Evolutionary conservation across 495 filamentous ascomycete species (phyloP).

Genomic region (Trichoderma virens): DNA sequence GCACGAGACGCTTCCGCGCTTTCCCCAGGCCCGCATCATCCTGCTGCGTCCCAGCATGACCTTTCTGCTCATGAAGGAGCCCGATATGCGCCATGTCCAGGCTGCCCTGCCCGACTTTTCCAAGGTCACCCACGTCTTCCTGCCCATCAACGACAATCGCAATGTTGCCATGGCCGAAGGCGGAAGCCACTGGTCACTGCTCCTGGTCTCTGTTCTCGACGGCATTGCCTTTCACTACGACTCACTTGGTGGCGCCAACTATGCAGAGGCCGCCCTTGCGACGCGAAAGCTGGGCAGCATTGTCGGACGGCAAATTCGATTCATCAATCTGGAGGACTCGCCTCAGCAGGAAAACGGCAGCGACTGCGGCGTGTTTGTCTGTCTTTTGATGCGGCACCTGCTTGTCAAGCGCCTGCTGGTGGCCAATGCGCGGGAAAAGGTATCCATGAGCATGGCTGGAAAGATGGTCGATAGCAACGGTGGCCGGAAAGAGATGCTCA

Average conservation of each 20-base stretch:
- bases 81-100: constrained; percentile 64
- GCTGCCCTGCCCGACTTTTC: constrained; percentile 72
- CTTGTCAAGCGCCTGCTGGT: constrained; percentile 73
- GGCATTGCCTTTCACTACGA: constrained; percentile 96
- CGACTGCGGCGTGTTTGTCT: constrained; percentile 96
- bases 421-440: constrained; percentile 67
- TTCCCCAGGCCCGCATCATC: constrained; percentile 74
- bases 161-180: constrained; percentile 73
- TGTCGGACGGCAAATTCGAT: constrained; percentile 56
- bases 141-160: constrained; percentile 86
- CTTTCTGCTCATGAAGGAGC: constrained; percentile 82
- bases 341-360: constrained; percentile 88
- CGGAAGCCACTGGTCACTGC: constrained; percentile 90
- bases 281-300: constrained; percentile 43
- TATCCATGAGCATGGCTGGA: constrained; percentile 87
- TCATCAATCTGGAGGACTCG: constrained; percentile 70
- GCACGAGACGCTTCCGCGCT: constrained; percentile 69
- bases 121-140: constrained; percentile 86
- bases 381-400: constrained; percentile 83
- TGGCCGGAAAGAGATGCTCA: constrained; percentile 80
- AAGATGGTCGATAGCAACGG: constrained; percentile 67
- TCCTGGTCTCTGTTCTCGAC: constrained; percentile 83
- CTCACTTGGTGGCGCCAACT: constrained; percentile 70
- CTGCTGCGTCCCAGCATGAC: constrained; percentile 91
- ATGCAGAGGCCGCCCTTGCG: constrained; percentile 58